Base-by-base conservation (phyloP, 495 filamentous ascomycete genomes). In the Penicillium waksmanii region DNA sequence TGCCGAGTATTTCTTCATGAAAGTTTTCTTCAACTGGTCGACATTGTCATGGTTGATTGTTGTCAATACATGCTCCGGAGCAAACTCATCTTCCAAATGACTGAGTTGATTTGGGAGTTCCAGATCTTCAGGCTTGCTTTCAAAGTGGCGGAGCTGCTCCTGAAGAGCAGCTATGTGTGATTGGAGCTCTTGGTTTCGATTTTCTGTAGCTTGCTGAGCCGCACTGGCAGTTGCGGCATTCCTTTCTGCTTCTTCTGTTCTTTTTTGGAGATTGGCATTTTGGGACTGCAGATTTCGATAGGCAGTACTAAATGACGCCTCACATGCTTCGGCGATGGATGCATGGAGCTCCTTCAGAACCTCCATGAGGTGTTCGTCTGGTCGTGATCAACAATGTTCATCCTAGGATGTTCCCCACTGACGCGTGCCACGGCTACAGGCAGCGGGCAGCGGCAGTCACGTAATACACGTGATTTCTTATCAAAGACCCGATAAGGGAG, bases 271-370 rank as follows among this genome's bases (percentile, higher is more conserved):
- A 31, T 35, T 43, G 47, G 62, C 52, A 44, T 74, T 46, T 56
- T 70, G 54, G 5, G 63, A 61, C 57, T 72, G 59, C 38, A 77
- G 46, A 25, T 66, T 55, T 33, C 51, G 62, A 51, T 72, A 72
- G 13, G 75, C 75, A 57, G 67, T 51, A 27, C 70, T 62, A 52
- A 80, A 75, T 4, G 66, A 66, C 5, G 58, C 55, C 42, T 74
- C 70, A 46, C 67, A 73, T 21, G 60, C 55, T 46, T 70, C 59
- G 19, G 73, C 56, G 43, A 77, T 49, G 42, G 75, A 71, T 43
- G 55, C 54, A 25, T 73, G 74, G 50, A 80, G 70, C 27, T 67
- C 66, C 53, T 69, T 72, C n/a, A 80, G 43, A 27, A 68, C 43
- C 21, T 80, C 77, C 77, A 80, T 80, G n/a, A 27, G 19, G 49